Base-by-base conservation (phyloP, 345 rosid species). In the Gossypium herbaceum region DNA sequence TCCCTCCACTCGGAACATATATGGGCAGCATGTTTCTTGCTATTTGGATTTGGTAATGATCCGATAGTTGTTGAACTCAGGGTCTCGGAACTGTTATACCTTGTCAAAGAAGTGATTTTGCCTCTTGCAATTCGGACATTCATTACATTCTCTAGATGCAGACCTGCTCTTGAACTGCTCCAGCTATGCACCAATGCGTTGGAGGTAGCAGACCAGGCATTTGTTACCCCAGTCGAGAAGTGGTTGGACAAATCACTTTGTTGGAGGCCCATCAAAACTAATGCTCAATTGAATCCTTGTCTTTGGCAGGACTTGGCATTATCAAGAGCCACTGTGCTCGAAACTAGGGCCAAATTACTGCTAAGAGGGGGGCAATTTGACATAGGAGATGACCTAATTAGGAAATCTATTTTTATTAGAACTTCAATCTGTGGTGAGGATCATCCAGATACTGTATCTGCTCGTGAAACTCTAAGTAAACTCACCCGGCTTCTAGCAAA, bases 231-330 rank as follows among this genome's bases (percentile, higher is more conserved):
- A 0, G 93, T 93, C 0, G 91, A 93, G 75, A 93, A 89, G 70
- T 93, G 94, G 97, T 81, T 88, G 68, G 97, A 95, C 75, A 89
- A 82, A 67, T 90, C 99, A 9, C 88, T 89, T 43, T 93, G 99
- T 77, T 95, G 98, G 97, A 85, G 96, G 79, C 97, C 98, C 0
- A 77, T 89, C 73, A 91, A 84, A 82, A 93, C 97, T 3, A 90
- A 86, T 20, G 99, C 99, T 3, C 97, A 93, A 81, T 75, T 93
- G 75, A 91, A 91, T 86, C 99, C 99, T 11, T 77, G 74, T 57
- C 90, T 95, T 9, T 95, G 98, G 98, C 94, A 93, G 89, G 99
- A 95, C 56, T 86, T 95, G 72, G 99, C 98, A 1, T 81, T 95
- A 12, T 77, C 88, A 34, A 87, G 98, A 81, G 99, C 98, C 56